These are phyloP conservation scores for Xenosphaeropsis pyriputrescens DNA, from an alignment of 2,329 filamentous ascomycete species.

Conservation along the genomic window DNA sequence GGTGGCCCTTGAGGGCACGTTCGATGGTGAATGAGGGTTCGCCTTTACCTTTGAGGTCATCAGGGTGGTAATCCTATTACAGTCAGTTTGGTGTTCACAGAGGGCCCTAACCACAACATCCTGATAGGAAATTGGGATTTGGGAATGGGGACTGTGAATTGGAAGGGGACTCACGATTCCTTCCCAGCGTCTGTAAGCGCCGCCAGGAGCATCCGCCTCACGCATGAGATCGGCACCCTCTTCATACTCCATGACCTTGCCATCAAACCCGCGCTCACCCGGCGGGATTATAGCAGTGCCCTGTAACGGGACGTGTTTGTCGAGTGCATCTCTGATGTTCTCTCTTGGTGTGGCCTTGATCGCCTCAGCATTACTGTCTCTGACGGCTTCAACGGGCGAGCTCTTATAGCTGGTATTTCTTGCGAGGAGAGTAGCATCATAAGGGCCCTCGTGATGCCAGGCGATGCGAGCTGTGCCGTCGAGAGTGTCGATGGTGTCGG, in stretches of 20 bases:
- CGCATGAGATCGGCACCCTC: slow-evolving; percentile 82
- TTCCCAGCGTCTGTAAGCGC: slow-evolving; percentile 65
- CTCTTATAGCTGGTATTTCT: slow-evolving; percentile 49
- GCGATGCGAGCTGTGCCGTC: slow-evolving; percentile 46
- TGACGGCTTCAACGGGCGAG: slow-evolving; percentile 66
- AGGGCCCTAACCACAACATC: no score
- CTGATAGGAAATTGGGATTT: no score
- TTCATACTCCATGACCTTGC: slow-evolving; percentile 60
- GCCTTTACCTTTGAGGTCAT: slow-evolving; percentile 72
- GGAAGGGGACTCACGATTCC: slow-evolving; percentile 48
- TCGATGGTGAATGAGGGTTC: slow-evolving; percentile 64
- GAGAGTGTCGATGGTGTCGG: slow-evolving; percentile 70
- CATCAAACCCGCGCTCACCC: slow-evolving; percentile 52
- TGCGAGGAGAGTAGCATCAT: slow-evolving; percentile 64
- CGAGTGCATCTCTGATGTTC: slow-evolving; percentile 59
- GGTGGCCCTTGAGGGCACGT: slow-evolving; percentile 46
- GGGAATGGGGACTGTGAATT: no score
- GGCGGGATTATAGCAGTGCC: slow-evolving; percentile 67
- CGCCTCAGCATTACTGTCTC: slow-evolving; percentile 58
- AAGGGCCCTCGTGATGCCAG: slow-evolving; percentile 87
- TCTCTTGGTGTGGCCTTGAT: slow-evolving; percentile 68
- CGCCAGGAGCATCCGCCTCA: slow-evolving; percentile 50
- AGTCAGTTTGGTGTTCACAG: not conserved
- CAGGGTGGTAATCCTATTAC: slow-evolving; percentile 48
- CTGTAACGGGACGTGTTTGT: slow-evolving; percentile 64